Evolutionary conservation across 1,284 basidiomycete genomes (phyloP).

Genomic region (Sporisorium graminicola): DNA sequence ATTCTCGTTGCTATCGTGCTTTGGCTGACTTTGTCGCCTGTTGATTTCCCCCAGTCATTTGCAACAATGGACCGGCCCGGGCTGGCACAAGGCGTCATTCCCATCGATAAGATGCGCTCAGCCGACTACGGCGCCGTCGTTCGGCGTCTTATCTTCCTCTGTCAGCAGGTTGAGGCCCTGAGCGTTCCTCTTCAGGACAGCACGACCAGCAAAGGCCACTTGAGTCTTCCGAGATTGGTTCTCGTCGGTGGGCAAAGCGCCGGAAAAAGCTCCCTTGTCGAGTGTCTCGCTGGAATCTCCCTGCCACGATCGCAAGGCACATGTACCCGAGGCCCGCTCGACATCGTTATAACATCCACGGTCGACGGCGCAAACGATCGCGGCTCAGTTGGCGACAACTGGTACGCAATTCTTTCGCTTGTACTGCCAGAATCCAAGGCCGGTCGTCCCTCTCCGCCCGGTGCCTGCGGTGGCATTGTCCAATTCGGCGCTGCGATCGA

Average conservation of each 20-base stretch:
- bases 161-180: constrained; percentile 24
- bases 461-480: neutral
- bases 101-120: neutral
- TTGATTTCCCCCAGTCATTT: neutral
- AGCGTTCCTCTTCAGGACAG: constrained; percentile 16
- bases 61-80: neutral
- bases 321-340: constrained; percentile 30
- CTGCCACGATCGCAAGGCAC: constrained; percentile 25
- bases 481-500: constrained; percentile 18
- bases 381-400: too few relatives aligned
- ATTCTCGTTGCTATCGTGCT: neutral
- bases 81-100: neutral
- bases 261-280: constrained; percentile 35
- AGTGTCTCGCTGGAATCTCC: constrained; percentile 28
- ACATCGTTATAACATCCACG: constrained; percentile 21
- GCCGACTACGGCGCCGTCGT: constrained; percentile 25
- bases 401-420: constrained; percentile 16
- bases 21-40: neutral
- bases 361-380: neutral
- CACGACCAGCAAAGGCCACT: too few relatives aligned
- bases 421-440: constrained; percentile 1
- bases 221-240: constrained; percentile 13
- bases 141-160: constrained; percentile 9
- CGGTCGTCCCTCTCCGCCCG: too few relatives aligned
- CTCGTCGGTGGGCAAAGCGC: constrained; percentile 32